These are phyloP conservation scores for Metarhizium album DNA, from an alignment of 2,329 filamentous ascomycete species.

Conservation along the genomic window DNA sequence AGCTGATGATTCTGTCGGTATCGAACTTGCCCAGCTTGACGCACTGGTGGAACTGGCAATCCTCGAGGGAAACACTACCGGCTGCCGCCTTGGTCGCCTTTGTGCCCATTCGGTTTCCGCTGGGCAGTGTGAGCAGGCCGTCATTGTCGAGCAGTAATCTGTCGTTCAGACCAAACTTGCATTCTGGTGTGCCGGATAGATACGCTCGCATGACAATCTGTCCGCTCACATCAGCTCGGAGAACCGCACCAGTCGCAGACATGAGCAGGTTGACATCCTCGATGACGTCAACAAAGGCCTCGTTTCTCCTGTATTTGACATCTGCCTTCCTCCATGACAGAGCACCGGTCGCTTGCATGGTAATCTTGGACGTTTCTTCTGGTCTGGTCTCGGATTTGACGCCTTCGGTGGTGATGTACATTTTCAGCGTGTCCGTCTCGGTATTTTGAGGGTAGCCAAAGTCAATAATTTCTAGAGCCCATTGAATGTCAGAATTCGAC, in stretches of 20 bases:
- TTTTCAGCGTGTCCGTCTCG: slow-evolving; percentile 96
- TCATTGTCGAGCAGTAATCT: slow-evolving; percentile 79
- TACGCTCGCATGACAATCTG: slow-evolving; percentile 99
- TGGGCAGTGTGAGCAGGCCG: slow-evolving; percentile 52
- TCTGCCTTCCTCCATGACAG: slow-evolving; percentile 94
- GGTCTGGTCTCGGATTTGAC: slow-evolving; percentile 81
- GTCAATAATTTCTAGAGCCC: slow-evolving; percentile 81
- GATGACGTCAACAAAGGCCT: slow-evolving; percentile 98
- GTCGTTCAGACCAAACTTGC: slow-evolving; percentile 98
- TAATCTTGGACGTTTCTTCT: slow-evolving; percentile 95
- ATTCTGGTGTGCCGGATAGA: slow-evolving; percentile 90
- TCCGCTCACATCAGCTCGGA: slow-evolving; percentile 91
- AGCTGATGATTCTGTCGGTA: slow-evolving; percentile 90
- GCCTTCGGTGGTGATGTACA: slow-evolving; percentile 99
- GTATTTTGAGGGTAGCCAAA: slow-evolving; percentile 99
- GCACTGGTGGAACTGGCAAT: slow-evolving; percentile 98
- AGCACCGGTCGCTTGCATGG: slow-evolving; percentile 96
- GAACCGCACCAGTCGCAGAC: slow-evolving; percentile 91
- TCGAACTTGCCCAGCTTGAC: slow-evolving; percentile 97
- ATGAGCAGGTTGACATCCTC: slow-evolving; percentile 98
- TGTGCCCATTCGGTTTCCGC: slow-evolving; percentile 66
- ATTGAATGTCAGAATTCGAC: not conserved
- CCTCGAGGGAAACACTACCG: slow-evolving; percentile 88
- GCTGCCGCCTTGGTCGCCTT: slow-evolving; percentile 94
- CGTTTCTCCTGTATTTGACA: slow-evolving; percentile 98